Conservation (phyloP, 2,329 filamentous ascomycete species). For the Chaetomium strumarium region DNA sequence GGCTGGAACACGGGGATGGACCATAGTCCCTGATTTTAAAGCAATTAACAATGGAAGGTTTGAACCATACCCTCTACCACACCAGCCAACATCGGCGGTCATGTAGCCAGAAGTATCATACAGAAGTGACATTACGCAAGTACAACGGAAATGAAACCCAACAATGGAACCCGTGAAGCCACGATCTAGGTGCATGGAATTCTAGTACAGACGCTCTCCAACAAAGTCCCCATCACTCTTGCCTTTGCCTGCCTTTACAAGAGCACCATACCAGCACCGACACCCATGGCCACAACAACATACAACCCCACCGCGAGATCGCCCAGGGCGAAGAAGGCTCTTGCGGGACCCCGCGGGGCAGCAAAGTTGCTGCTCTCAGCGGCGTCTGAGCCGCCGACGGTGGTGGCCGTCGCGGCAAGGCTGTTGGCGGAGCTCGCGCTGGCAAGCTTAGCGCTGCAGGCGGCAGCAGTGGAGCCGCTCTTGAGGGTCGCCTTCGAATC, state of each 20-base stretch:
- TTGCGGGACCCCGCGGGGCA: constrained; percentile 32
- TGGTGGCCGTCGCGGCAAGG: constrained; percentile 42
- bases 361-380: constrained; percentile 30
- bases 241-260: constrained; percentile 38
- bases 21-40: neutral
- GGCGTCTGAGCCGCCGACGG: constrained; percentile 29
- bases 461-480: constrained; percentile 39
- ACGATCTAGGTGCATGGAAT: neutral
- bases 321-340: constrained; percentile 40
- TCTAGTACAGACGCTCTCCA: neutral
- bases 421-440: constrained; percentile 56
- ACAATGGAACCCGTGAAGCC: neutral
- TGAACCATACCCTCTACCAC: neutral
- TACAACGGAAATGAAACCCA: constrained; percentile 3
- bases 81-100: neutral
- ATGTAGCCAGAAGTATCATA: constrained; percentile 1
- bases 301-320: constrained; percentile 46
- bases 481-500: constrained; percentile 55
- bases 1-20: no score
- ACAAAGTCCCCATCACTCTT: neutral
- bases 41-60: neutral
- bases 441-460: constrained; percentile 54
- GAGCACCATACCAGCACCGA: constrained; percentile 48
- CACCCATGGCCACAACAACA: constrained; percentile 45
- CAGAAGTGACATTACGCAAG: constrained; percentile 5